Evolutionary conservation across 441 rosid genomes (phyloP).

Genomic region (Hura crepitans): DNA sequence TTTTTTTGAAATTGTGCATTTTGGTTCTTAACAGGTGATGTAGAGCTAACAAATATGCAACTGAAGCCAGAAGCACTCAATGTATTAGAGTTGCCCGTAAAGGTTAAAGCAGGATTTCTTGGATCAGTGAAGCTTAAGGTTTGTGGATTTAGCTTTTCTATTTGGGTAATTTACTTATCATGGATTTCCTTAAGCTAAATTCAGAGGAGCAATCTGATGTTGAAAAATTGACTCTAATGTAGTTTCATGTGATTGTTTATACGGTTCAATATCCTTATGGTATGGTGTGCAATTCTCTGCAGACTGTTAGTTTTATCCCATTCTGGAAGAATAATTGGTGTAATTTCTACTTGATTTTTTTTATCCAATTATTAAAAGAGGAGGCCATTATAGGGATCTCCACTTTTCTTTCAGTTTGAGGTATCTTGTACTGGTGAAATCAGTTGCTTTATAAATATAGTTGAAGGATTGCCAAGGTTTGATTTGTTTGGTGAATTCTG

Average conservation of each 20-base stretch:
- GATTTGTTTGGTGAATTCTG: no score
- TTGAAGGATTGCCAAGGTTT: no score
- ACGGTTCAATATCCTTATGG: not conserved
- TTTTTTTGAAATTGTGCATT: constrained; percentile 13
- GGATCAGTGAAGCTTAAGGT: constrained; percentile 97
- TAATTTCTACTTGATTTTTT: not conserved
- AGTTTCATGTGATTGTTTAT: not conserved
- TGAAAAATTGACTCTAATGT: not conserved
- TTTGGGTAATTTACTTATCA: not conserved
- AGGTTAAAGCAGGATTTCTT: constrained; percentile 98
- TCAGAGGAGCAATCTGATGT: not conserved
- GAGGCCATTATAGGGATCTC: no score
- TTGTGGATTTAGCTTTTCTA: constrained; percentile 23
- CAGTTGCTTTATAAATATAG: no score
- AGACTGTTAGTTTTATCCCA: not conserved
- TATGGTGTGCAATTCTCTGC: not conserved
- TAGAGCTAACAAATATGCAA: constrained; percentile 95
- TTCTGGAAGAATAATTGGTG: not conserved
- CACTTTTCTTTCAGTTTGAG: no score
- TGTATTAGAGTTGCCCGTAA: constrained; percentile 90
- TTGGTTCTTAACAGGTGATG: constrained; percentile 59
- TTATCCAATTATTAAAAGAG: no score
- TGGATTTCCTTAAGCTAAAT: not conserved
- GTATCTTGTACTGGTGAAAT: no score
- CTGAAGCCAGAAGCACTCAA: constrained; percentile 98